Conservation (phyloP, 2,329 filamentous ascomycete genomes). For the Laburnicola sp. region DNA sequence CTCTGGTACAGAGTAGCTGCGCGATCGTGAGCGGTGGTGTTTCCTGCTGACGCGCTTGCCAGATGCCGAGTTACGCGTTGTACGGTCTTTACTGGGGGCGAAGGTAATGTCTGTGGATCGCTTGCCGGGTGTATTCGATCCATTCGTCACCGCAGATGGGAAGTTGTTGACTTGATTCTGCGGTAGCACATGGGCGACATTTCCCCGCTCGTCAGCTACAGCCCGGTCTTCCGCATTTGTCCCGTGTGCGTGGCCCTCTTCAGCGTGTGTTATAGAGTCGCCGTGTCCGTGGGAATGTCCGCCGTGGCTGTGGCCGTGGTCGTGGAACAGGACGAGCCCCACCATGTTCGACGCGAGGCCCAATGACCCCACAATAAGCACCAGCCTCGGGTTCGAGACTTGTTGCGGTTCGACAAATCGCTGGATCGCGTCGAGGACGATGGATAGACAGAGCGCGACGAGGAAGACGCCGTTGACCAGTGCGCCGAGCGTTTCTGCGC, state of each 20-base stretch:
- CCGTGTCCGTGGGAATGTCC: constrained; percentile 53
- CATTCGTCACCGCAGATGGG: constrained; percentile 40
- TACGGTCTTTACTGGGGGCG: constrained; percentile 16
- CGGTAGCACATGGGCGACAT: constrained; percentile 64
- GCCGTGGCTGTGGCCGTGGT: constrained; percentile 84
- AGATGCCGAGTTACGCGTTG: constrained; percentile 30
- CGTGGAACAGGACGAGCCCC: constrained; percentile 88
- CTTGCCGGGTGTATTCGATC: constrained; percentile 19
- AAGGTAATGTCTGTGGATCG: constrained; percentile 18
- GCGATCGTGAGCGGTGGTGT: constrained; percentile 62
- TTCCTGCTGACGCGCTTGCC: constrained; percentile 53
- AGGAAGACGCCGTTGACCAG: constrained; percentile 98
- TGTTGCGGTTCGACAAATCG: constrained; percentile 89
- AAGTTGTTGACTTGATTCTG: constrained; percentile 61
- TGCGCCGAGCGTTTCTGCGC: constrained; percentile 93
- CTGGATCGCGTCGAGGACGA: constrained; percentile 91
- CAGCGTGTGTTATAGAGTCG: constrained; percentile 51
- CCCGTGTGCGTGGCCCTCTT: constrained; percentile 55
- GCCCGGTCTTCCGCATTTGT: constrained; percentile 51
- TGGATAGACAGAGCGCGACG: constrained; percentile 92
- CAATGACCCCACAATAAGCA: constrained; percentile 84
- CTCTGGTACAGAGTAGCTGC: constrained; percentile 61
- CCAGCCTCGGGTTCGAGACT: constrained; percentile 80
- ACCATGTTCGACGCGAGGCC: constrained; percentile 87
- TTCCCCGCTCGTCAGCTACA: constrained; percentile 61